Evolutionary conservation across 1,139 yeast species (phyloP).

Genomic region (Nadsonia starkeyi-henricii): DNA sequence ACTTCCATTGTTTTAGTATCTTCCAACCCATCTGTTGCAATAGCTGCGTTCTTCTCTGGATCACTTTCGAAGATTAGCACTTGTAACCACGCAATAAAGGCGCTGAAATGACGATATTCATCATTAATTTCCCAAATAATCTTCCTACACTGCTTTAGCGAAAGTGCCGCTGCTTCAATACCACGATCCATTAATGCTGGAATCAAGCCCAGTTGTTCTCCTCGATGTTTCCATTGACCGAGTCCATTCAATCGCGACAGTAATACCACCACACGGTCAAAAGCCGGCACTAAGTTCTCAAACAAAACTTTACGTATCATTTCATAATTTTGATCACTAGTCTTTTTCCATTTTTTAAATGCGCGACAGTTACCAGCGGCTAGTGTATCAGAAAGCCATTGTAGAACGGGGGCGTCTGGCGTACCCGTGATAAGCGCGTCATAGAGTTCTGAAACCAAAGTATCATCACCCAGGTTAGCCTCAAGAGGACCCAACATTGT

Average conservation of each 20-base stretch:
- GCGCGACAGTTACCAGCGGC: slow-evolving; percentile 44
- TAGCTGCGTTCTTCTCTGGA: slow-evolving; percentile 10
- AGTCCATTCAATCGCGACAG: slow-evolving; percentile 35
- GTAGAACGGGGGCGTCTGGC: slow-evolving; percentile 33
- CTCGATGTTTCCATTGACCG: slow-evolving; percentile 27
- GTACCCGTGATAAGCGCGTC: slow-evolving; percentile 46
- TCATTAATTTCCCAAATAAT: slow-evolving; percentile 36
- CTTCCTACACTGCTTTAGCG: slow-evolving; percentile 28
- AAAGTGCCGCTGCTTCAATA: slow-evolving; percentile 21
- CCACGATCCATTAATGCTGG: slow-evolving; percentile 20
- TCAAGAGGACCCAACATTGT: slow-evolving; percentile 24
- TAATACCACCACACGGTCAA: slow-evolving; percentile 44
- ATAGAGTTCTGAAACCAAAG: slow-evolving; percentile 23
- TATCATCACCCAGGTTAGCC: slow-evolving; percentile 12
- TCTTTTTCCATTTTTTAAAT: slow-evolving; percentile 40
- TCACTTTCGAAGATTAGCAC: slow-evolving; percentile 12
- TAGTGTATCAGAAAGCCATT: slow-evolving; percentile 38
- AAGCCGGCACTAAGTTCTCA: slow-evolving; percentile 39
- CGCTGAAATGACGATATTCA: slow-evolving; percentile 38
- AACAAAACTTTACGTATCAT: slow-evolving; percentile 32
- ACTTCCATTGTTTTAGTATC: slow-evolving; percentile 15
- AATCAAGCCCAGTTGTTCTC: slow-evolving; percentile 24
- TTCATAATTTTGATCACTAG: slow-evolving; percentile 40
- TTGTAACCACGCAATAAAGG: slow-evolving; percentile 31
- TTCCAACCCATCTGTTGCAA: slow-evolving; percentile 10